Evolutionary conservation across 116 monocot genomes (phyloP).

Genomic region (Iris pallida): DNA sequence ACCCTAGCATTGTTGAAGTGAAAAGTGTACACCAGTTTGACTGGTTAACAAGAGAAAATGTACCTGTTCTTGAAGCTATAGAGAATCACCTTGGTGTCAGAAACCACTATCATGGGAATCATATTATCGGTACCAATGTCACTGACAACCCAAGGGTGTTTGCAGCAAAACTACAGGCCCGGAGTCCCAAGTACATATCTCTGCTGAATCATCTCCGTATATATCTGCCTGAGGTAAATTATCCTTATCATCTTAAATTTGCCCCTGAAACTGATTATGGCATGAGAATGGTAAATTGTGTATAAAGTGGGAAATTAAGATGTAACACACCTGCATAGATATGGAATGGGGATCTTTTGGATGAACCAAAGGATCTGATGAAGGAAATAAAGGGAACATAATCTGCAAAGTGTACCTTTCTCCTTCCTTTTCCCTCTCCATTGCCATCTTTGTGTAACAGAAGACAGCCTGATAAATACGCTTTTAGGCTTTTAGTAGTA

Average conservation of each 20-base stretch:
- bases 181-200: constrained; percentile 79
- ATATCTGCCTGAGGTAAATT: constrained; percentile 78
- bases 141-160: constrained; percentile 63
- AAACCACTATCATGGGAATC: constrained; percentile 79
- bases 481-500: too few relatives aligned
- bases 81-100: constrained; percentile 61
- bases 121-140: constrained; percentile 21
- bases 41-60: constrained; percentile 86
- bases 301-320: too few relatives aligned
- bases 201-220: constrained; percentile 80
- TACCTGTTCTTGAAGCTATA: constrained; percentile 72
- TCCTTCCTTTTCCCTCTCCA: too few relatives aligned
- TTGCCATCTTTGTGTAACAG: too few relatives aligned
- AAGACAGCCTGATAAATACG: too few relatives aligned
- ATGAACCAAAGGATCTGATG: too few relatives aligned
- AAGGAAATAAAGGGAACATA: too few relatives aligned
- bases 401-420: too few relatives aligned
- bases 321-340: too few relatives aligned
- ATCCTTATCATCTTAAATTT: neutral
- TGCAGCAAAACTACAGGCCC: constrained; percentile 73
- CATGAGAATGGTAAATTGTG: too few relatives aligned
- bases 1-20: constrained; percentile 71
- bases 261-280: too few relatives aligned
- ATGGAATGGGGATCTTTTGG: too few relatives aligned
- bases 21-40: constrained; percentile 87